phyloP scores from a whole-genome alignment of 2,329 filamentous ascomycete genomes.

The Nakataea oryzae region DNA sequence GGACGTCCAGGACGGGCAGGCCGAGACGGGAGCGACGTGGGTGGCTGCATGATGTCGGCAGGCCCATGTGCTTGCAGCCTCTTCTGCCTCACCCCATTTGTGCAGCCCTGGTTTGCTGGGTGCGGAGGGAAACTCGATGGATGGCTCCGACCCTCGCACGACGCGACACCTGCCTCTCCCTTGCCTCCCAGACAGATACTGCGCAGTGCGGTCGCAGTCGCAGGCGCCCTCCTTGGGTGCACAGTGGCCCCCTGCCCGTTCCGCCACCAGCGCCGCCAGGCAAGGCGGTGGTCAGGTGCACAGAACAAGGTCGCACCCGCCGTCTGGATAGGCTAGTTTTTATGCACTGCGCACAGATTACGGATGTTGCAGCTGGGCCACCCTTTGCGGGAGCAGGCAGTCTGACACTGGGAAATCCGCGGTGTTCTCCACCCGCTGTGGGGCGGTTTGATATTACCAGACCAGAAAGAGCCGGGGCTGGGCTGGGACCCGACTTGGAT shows the following conservation, averaged over 20 bases:
- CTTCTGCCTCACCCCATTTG: background rate
- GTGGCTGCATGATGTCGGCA: background rate
- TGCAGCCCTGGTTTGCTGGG: background rate
- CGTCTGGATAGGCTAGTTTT: background rate
- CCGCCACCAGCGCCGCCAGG: background rate
- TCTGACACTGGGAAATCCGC: background rate
- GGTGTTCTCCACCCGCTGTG: background rate
- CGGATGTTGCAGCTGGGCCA: background rate
- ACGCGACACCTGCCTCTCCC: too few relatives aligned
- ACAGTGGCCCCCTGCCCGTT: background rate
- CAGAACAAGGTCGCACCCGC: background rate
- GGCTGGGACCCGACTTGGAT: background rate
- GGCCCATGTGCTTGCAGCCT: too few relatives aligned
- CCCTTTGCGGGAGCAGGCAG: background rate
- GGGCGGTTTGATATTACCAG: background rate
- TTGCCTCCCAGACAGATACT: too few relatives aligned
- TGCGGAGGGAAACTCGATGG: background rate
- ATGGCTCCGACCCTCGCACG: background rate
- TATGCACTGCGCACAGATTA: background rate
- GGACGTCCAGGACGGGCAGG: background rate
- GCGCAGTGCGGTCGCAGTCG: too few relatives aligned
- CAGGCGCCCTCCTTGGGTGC: background rate
- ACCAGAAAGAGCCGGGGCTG: too few relatives aligned
- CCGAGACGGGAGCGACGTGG: background rate
- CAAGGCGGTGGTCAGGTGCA: background rate